phyloP scores from a whole-genome alignment of 2,329 filamentous ascomycete species.

The Truncatella angustata region DNA sequence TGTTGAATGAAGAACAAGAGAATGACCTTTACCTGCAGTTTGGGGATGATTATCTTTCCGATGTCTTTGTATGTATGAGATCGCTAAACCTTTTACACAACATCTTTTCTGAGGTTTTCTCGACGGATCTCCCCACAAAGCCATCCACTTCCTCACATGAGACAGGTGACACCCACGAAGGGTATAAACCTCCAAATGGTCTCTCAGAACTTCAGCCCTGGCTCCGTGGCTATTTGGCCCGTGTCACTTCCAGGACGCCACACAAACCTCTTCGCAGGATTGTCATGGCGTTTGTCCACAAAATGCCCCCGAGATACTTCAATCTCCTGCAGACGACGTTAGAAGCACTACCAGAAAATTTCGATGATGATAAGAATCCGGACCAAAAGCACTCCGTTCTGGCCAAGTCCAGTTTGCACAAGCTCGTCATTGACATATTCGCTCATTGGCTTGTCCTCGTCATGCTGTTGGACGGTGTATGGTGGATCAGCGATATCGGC shows the following conservation, averaged over 20 bases:
- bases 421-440: not conserved
- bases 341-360: not conserved
- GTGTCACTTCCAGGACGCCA: not conserved
- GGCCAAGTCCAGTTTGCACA: not conserved
- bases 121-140: no score
- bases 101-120: not conserved
- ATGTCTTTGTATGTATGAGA: not conserved
- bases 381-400: not conserved
- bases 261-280: not conserved
- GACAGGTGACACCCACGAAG: no score
- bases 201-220: not conserved
- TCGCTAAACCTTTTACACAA: not conserved
- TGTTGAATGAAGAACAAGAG: not conserved
- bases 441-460: conserved; percentile 5
- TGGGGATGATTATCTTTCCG: no score
- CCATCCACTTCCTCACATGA: no score
- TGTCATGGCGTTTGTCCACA: conserved; percentile 1
- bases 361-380: not conserved
- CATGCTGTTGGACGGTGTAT: conserved; percentile 2
- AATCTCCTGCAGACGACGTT: not conserved
- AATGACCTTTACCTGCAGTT: not conserved
- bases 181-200: not conserved
- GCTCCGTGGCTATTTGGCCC: not conserved
- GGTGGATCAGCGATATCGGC: conserved; percentile 3
- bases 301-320: not conserved